These are phyloP conservation scores for Chlorella sp. DNA, from an alignment of 139 green algal genomes.

Conservation along the genomic window DNA sequence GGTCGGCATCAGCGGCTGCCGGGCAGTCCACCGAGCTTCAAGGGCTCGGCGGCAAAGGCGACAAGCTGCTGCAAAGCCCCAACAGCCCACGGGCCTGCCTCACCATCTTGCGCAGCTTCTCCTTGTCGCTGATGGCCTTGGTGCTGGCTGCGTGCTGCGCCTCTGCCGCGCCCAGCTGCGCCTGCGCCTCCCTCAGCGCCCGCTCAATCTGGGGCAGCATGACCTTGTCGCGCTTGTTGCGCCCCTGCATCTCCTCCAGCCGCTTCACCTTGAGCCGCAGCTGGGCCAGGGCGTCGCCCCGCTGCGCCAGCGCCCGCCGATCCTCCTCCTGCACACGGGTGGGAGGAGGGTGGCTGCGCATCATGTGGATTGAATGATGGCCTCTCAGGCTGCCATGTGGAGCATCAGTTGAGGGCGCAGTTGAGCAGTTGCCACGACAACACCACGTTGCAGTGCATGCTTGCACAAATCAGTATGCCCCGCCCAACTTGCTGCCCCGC, in stretches of 20 bases:
- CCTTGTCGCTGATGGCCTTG: slow-evolving; percentile 1
- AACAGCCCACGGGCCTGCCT: too few relatives aligned
- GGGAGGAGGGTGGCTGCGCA: too few relatives aligned
- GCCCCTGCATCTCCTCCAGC: slow-evolving; percentile 20
- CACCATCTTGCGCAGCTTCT: slow-evolving; percentile 8
- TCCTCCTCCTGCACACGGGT: slow-evolving; percentile 8
- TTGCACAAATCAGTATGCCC: too few relatives aligned
- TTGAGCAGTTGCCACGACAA: background rate
- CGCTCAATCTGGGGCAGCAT: slow-evolving; percentile 37
- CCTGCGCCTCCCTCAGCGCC: slow-evolving; percentile 18
- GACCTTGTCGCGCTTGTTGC: slow-evolving; percentile 21
- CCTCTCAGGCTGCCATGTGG: too few relatives aligned
- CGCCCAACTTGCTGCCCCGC: background rate
- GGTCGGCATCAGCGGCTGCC: too few relatives aligned
- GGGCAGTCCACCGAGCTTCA: too few relatives aligned
- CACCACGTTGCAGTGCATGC: too few relatives aligned
- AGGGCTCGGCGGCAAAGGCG: too few relatives aligned
- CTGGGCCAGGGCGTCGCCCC: slow-evolving; percentile 7
- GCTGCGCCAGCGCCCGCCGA: slow-evolving; percentile 7
- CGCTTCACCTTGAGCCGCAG: slow-evolving; percentile 21
- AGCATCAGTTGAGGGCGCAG: background rate
- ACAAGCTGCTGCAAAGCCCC: too few relatives aligned
- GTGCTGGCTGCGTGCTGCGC: background rate
- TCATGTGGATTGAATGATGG: too few relatives aligned
- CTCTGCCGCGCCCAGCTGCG: slow-evolving; percentile 15